phyloP scores from a whole-genome alignment of 192 early-diverging fungal species.

The Dimargaris cristalligena region DNA sequence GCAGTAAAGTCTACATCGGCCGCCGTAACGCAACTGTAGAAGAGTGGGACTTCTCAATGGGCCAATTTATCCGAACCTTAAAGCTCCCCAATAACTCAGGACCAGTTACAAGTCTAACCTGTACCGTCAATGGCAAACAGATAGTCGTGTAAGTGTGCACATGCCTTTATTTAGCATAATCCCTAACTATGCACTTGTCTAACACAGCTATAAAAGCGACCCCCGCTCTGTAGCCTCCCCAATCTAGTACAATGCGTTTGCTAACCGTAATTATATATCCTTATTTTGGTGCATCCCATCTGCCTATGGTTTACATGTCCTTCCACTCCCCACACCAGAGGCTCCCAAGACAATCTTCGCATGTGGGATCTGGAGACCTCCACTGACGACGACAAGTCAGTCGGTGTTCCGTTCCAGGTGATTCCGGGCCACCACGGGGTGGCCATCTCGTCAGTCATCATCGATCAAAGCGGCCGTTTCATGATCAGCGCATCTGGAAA shows the following conservation, averaged over 20 bases:
- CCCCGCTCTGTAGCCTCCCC: not conserved
- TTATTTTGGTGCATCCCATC: not conserved
- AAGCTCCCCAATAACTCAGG: slow-evolving; percentile 80
- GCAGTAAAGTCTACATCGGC: slow-evolving; percentile 62
- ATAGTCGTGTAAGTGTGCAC: slow-evolving; percentile 51
- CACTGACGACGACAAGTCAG: slow-evolving; percentile 22
- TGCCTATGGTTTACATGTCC: slow-evolving; percentile 12
- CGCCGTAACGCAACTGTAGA: slow-evolving; percentile 83
- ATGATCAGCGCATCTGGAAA: slow-evolving; percentile 87
- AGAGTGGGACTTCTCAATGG: slow-evolving; percentile 62
- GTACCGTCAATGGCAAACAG: slow-evolving; percentile 63
- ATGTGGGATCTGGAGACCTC: slow-evolving; percentile 70
- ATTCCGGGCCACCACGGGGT: slow-evolving; percentile 90
- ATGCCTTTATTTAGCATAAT: not conserved
- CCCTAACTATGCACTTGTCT: not conserved
- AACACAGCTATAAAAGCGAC: slow-evolving; percentile 1
- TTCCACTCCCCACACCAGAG: slow-evolving; percentile 24
- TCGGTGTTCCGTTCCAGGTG: slow-evolving; percentile 78
- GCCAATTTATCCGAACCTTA: slow-evolving; percentile 48
- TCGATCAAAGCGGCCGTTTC: slow-evolving; percentile 56
- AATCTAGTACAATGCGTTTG: not conserved
- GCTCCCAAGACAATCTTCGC: slow-evolving; percentile 83
- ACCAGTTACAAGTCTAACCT: slow-evolving; percentile 56
- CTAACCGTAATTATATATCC: not conserved
- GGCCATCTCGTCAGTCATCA: slow-evolving; percentile 43